Evolutionary conservation across 805 yeast species (phyloP).

Genomic region (Hagleromyces aurorensis): DNA sequence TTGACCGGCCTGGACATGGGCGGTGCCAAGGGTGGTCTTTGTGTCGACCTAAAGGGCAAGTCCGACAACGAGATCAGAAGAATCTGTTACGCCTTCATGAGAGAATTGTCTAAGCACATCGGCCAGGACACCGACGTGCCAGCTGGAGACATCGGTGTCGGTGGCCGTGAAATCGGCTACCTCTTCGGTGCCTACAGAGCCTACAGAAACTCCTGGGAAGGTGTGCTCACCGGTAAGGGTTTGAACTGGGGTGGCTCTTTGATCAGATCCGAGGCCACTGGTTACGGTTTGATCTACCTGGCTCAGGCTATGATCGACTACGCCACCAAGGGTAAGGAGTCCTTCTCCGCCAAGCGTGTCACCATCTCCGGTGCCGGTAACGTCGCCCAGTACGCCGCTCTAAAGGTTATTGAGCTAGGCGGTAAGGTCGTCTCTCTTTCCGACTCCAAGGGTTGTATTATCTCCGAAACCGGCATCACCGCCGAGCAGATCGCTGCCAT

Average conservation of each 20-base stretch:
- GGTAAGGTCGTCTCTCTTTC: slow-evolving; percentile 90
- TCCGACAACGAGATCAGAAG: slow-evolving; percentile 91
- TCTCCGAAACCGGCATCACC: slow-evolving; percentile 75
- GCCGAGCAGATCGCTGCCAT: slow-evolving; percentile 70
- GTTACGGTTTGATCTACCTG: slow-evolving; percentile 94
- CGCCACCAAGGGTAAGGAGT: slow-evolving; percentile 83
- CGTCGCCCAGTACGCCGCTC: slow-evolving; percentile 98
- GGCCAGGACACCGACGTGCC: slow-evolving; percentile 98
- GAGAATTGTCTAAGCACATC: slow-evolving; percentile 90
- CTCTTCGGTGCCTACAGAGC: slow-evolving; percentile 95
- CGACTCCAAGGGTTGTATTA: slow-evolving; percentile 88
- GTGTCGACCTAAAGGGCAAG: slow-evolving; percentile 94
- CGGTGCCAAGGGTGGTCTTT: slow-evolving; percentile 99
- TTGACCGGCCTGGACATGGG: slow-evolving; percentile 96
- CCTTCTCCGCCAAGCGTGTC: slow-evolving; percentile 88
- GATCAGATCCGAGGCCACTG: slow-evolving; percentile 99
- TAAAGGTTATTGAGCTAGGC: slow-evolving; percentile 94
- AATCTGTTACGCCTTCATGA: slow-evolving; percentile 93
- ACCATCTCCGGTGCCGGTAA: slow-evolving; percentile 98
- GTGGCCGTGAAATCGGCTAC: slow-evolving; percentile 90
- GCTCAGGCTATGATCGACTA: slow-evolving; percentile 95
- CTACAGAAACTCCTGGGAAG: slow-evolving; percentile 87
- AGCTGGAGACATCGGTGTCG: slow-evolving; percentile 98
- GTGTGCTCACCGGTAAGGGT: slow-evolving; percentile 97
- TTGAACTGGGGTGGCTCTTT: slow-evolving; percentile 98